phyloP scores from a whole-genome alignment of 2,329 filamentous ascomycete species.

The Alternaria sp. region DNA sequence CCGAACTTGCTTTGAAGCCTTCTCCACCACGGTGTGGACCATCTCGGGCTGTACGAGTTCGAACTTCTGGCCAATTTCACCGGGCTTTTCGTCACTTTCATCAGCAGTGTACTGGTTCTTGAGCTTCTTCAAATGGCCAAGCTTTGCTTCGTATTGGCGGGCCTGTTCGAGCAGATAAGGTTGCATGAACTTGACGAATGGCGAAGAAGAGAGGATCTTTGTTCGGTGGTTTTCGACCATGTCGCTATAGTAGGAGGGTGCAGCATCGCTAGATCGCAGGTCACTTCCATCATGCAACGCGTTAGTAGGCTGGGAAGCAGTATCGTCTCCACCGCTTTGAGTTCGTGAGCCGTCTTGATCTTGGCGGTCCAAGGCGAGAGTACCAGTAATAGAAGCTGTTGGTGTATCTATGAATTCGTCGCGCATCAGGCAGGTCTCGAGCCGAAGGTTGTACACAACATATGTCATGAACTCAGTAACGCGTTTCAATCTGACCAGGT shows the following conservation, averaged over 20 bases:
- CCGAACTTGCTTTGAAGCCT: constrained; percentile 83
- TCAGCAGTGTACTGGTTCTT: constrained; percentile 69
- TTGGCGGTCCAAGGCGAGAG: constrained; percentile 24
- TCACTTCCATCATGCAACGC: constrained; percentile 48
- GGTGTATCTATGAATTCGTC: constrained; percentile 91
- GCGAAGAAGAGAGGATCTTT: constrained; percentile 91
- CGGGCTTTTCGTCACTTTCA: constrained; percentile 40
- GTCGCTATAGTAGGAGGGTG: constrained; percentile 92
- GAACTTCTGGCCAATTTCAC: constrained; percentile 69
- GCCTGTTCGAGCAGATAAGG: constrained; percentile 92
- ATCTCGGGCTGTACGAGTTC: constrained; percentile 93
- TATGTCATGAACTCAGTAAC: constrained; percentile 99
- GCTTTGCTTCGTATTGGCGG: constrained; percentile 83
- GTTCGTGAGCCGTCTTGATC: constrained; percentile 12
- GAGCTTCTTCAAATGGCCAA: constrained; percentile 81
- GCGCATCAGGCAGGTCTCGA: constrained; percentile 91
- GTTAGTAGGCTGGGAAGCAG: background rate
- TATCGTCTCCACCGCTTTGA: background rate
- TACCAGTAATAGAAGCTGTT: constrained; percentile 58
- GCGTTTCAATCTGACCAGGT: constrained; percentile 80
- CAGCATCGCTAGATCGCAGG: constrained; percentile 72
- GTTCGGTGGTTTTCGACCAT: constrained; percentile 93
- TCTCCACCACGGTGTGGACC: constrained; percentile 83
- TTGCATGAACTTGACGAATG: constrained; percentile 93
- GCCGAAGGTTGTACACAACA: constrained; percentile 95